Evolutionary conservation across 495 filamentous ascomycete genomes (phyloP).

Genomic region (Penicillium verhagenii): DNA sequence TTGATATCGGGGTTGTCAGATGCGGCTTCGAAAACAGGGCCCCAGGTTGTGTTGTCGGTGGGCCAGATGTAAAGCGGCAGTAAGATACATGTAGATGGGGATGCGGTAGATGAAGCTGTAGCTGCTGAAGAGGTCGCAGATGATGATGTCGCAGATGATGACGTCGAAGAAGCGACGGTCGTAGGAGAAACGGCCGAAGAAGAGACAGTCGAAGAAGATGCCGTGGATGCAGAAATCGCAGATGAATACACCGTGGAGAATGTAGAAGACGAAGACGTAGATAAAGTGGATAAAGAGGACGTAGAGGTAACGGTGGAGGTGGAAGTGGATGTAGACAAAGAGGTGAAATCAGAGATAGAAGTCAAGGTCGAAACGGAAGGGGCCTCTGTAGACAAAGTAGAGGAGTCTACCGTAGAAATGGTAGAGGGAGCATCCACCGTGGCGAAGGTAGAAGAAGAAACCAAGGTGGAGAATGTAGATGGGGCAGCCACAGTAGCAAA

Average conservation of each 20-base stretch:
- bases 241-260: neutral
- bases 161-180: constrained; percentile 18
- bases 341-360: too few species aligned
- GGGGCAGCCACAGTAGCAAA: neutral
- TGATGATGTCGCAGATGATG: neutral
- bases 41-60: constrained; percentile 37
- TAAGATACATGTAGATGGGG: constrained; percentile 27
- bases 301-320: too few species aligned
- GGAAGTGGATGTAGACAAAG: too few species aligned
- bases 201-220: neutral
- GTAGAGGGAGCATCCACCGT: neutral
- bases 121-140: constrained; percentile 19
- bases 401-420: neutral
- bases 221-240: neutral
- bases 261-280: too few species aligned
- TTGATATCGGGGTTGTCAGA: constrained; percentile 30
- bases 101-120: neutral
- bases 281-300: too few species aligned
- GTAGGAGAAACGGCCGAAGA: neutral
- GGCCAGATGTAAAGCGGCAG: constrained; percentile 54
- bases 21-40: constrained; percentile 36
- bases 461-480: neutral
- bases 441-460: neutral
- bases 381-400: neutral
- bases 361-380: neutral